phyloP scores from a whole-genome alignment of 106 monocot species.

The Chionographis japonica region DNA sequence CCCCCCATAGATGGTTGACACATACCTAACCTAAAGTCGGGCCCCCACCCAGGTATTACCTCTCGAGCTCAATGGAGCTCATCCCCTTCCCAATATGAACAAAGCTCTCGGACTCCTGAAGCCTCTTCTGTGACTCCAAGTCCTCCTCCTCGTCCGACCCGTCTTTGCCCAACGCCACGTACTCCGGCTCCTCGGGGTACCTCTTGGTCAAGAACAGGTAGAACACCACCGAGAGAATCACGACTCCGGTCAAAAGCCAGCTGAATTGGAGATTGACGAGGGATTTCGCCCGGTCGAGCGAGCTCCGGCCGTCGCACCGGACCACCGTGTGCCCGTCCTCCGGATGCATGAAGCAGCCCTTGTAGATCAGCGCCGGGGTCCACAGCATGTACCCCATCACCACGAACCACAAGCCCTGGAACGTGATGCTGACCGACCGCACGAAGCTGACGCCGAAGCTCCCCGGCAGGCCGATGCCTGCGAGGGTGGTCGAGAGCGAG shows the following conservation, averaged over 20 bases:
- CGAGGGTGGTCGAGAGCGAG: constrained; percentile 51
- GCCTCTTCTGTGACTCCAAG: constrained; percentile 27
- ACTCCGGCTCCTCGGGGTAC: constrained; percentile 30
- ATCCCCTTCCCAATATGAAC: constrained; percentile 20
- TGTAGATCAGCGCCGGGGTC: constrained; percentile 30
- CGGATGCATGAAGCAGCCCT: constrained; percentile 47
- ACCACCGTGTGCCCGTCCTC: constrained; percentile 52
- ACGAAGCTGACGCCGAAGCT: constrained; percentile 57
- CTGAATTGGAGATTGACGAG: constrained; percentile 60
- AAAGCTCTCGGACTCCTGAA: constrained; percentile 24
- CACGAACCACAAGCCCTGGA: constrained; percentile 60
- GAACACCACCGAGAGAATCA: constrained; percentile 24
- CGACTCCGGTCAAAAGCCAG: constrained; percentile 43
- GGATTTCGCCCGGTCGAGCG: constrained; percentile 46
- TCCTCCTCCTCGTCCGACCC: constrained; percentile 9
- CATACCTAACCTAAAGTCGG: too few relatives aligned
- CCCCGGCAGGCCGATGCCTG: constrained; percentile 31
- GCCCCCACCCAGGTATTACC: constrained; percentile 1
- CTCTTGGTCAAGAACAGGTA: constrained; percentile 27
- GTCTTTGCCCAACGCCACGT: constrained; percentile 10
- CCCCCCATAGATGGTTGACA: too few relatives aligned
- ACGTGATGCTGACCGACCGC: constrained; percentile 52
- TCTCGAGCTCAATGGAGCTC: constrained; percentile 17
- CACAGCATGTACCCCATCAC: constrained; percentile 36
- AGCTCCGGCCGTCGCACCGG: constrained; percentile 28